Percentiles rank a stretch among this genome's conserved stretches.
These are phyloP conservation scores for Penicillium crystallinum DNA, from an alignment of 495 filamentous ascomycete species.

Conservation along the genomic window DNA sequence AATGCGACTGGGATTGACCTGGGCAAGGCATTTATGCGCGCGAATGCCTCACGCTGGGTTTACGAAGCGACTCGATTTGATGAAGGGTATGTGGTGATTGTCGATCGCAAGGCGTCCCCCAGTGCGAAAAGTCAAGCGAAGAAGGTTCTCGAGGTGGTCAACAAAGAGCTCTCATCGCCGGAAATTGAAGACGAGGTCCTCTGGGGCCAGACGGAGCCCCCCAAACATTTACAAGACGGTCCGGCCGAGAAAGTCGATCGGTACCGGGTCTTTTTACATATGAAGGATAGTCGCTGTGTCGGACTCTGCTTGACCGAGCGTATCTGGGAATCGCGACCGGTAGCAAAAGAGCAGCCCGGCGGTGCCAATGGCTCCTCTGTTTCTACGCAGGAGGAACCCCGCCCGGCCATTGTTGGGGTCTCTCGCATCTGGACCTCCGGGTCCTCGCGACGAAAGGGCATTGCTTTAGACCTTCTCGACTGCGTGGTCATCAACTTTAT, in stretches of 20 bases:
- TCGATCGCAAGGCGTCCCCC: constrained; percentile 50
- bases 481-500: constrained; percentile 58
- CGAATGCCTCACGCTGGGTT: constrained; percentile 42
- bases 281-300: constrained; percentile 58
- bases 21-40: constrained; percentile 49
- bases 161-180: constrained; percentile 59
- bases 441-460: constrained; percentile 52
- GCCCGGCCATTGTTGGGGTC: constrained; percentile 58
- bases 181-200: constrained; percentile 53
- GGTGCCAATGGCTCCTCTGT: constrained; percentile 42
- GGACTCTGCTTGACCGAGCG: constrained; percentile 63
- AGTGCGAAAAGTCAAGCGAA: constrained; percentile 53
- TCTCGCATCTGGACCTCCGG: constrained; percentile 71
- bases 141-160: constrained; percentile 62
- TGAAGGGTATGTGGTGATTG: constrained; percentile 52
- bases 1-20: constrained; percentile 61
- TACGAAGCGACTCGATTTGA: constrained; percentile 43
- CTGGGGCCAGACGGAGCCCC: constrained; percentile 51
- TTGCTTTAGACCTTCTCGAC: constrained; percentile 59
- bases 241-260: constrained; percentile 45
- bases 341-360: constrained; percentile 30
- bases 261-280: constrained; percentile 61
- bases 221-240: constrained; percentile 29
- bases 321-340: constrained; percentile 52
- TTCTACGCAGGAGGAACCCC: constrained; percentile 33